These are phyloP conservation scores for Poa annua DNA, from an alignment of 176 grass and related monocot species.

Conservation along the genomic window DNA sequence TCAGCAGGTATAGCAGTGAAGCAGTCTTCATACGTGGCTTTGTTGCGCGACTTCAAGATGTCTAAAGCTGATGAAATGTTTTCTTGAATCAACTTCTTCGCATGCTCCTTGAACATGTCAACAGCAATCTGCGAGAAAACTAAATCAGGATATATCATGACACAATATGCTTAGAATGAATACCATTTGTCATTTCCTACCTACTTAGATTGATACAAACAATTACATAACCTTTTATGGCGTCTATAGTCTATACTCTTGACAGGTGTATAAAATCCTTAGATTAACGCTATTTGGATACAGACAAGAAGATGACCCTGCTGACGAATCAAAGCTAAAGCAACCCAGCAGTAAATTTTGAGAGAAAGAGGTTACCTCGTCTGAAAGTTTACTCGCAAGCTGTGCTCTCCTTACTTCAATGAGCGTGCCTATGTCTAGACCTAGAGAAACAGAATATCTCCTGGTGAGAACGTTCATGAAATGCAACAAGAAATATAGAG, in stretches of 20 bases:
- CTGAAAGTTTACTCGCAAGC: slow-evolving; percentile 86
- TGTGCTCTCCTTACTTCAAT: slow-evolving; percentile 82
- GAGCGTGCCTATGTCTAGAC: slow-evolving; percentile 66
- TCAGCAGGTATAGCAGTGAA: slow-evolving; percentile 27
- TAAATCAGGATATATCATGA: slow-evolving; percentile 26
- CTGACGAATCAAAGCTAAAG: slow-evolving; percentile 44
- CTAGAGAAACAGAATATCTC: slow-evolving; percentile 54
- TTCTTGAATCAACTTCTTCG: slow-evolving; percentile 86
- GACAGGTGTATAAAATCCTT: slow-evolving; percentile 1
- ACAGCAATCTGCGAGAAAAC: slow-evolving; percentile 68
- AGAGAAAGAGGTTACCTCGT: slow-evolving; percentile 65
- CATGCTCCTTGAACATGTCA: slow-evolving; percentile 93
- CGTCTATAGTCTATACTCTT: slow-evolving; percentile 6
- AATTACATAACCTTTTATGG: slow-evolving; percentile 28
- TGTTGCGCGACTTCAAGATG: slow-evolving; percentile 80
- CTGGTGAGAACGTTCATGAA: slow-evolving; percentile 19
- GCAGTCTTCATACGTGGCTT: slow-evolving; percentile 60
- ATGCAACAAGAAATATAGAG: slow-evolving; percentile 34
- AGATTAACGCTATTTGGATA: slow-evolving; percentile 34
- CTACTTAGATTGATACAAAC: slow-evolving; percentile 20
- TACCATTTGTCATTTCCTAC: neutral
- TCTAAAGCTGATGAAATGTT: slow-evolving; percentile 76
- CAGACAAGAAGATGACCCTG: neutral
- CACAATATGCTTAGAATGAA: slow-evolving; percentile 32
- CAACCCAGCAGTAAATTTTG: slow-evolving; percentile 13